A percentile compares a stretch with the other conserved stretches of the same genome.
These are phyloP conservation scores for Trametes punicea DNA, from an alignment of 768 basidiomycete species.

Conservation along the genomic window DNA sequence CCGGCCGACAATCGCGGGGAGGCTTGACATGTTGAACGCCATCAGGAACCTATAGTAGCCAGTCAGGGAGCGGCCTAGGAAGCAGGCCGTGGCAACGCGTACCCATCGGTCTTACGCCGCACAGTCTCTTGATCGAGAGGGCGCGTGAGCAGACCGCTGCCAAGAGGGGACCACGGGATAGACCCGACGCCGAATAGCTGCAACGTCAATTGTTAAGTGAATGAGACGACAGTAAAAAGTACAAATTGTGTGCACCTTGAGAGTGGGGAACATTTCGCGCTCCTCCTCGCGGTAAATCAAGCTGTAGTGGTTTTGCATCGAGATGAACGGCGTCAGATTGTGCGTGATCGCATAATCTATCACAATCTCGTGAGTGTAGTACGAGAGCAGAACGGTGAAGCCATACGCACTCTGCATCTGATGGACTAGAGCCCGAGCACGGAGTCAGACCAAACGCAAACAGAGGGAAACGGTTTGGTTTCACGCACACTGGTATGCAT, in stretches of 20 bases:
- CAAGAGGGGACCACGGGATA: constrained; percentile 40
- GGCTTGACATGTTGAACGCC: not conserved
- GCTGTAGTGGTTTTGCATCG: constrained; percentile 62
- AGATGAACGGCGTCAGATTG: constrained; percentile 51
- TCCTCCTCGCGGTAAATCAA: constrained; percentile 61
- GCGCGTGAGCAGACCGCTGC: constrained; percentile 31
- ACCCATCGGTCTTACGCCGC: constrained; percentile 26
- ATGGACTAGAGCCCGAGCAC: constrained; percentile 29
- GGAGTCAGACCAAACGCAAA: not conserved
- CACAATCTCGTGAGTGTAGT: not conserved
- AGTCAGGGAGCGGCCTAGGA: not conserved
- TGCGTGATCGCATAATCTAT: constrained; percentile 42
- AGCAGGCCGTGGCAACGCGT: not conserved
- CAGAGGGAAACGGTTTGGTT: not conserved
- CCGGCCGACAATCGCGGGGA: constrained; percentile 37
- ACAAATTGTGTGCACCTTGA: constrained; percentile 32
- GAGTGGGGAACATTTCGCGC: constrained; percentile 52
- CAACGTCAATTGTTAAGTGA: not conserved
- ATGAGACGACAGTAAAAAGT: too few species aligned
- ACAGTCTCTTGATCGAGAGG: constrained; percentile 24
- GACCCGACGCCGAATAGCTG: constrained; percentile 31
- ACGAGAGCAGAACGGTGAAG: not conserved
- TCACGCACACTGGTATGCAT: constrained; percentile 35
- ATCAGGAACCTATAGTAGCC: not conserved
- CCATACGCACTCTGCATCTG: constrained; percentile 34